phyloP scores from a whole-genome alignment of 257 asterid species.

The Gentiana dahurica region DNA sequence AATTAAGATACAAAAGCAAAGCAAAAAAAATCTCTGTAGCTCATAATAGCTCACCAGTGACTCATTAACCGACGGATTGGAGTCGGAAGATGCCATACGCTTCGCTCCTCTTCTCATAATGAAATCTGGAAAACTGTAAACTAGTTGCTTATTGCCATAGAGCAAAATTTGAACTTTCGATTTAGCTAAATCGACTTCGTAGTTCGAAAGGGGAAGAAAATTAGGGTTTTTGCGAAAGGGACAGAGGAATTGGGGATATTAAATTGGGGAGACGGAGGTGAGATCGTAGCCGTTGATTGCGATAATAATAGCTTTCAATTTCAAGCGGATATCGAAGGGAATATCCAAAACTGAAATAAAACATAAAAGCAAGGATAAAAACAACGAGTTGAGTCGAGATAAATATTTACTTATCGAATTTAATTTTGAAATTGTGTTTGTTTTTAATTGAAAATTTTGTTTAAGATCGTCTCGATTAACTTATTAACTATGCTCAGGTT shows the following conservation, averaged over 20 bases:
- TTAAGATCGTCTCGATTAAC: too few relatives aligned
- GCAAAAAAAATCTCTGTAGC: neutral
- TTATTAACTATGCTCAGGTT: too few relatives aligned
- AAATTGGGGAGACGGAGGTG: conserved; percentile 3
- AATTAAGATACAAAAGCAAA: neutral
- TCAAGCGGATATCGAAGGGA: conserved; percentile 4
- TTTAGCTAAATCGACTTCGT: neutral
- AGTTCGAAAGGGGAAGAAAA: conserved; percentile 8
- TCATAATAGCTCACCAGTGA: conserved; percentile 33
- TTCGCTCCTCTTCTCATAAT: conserved; percentile 86
- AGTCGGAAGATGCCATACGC: conserved; percentile 57
- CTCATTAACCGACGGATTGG: conserved; percentile 41
- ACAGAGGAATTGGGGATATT: neutral
- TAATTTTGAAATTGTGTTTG: too few relatives aligned
- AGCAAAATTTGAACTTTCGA: conserved; percentile 4
- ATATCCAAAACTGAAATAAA: too few relatives aligned
- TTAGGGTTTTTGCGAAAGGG: conserved; percentile 25
- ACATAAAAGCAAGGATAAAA: too few relatives aligned
- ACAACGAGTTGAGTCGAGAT: too few relatives aligned
- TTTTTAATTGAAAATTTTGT: too few relatives aligned
- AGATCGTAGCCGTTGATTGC: conserved; percentile 16
- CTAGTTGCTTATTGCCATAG: neutral
- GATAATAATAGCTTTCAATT: conserved; percentile 8
- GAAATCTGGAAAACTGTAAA: conserved; percentile 1
- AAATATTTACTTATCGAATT: too few relatives aligned